These are phyloP conservation scores for Pugionium dolabratum DNA, from an alignment of 345 rosid species.

Conservation along the genomic window DNA sequence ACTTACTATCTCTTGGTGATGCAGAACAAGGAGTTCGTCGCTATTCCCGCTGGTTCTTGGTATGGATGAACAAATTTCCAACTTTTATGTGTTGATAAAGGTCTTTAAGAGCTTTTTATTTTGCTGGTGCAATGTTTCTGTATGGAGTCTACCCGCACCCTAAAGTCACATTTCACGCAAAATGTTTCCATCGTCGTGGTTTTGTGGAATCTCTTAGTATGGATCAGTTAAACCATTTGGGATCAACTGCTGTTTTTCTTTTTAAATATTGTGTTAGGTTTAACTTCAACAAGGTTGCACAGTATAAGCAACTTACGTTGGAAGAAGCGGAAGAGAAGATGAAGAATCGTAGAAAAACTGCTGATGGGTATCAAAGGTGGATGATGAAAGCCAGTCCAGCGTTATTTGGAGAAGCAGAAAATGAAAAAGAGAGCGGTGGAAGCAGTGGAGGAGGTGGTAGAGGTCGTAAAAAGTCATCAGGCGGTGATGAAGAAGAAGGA, in stretches of 20 bases:
- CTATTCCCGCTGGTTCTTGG: conserved; percentile 99
- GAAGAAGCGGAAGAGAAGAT: conserved; percentile 99
- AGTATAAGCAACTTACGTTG: conserved; percentile 92
- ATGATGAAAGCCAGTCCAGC: conserved; percentile 98
- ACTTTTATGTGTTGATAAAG: conserved; percentile 4
- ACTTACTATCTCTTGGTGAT: conserved; percentile 85
- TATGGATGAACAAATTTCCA: conserved; percentile 29
- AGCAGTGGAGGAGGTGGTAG: conserved; percentile 52
- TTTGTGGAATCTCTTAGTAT: background rate
- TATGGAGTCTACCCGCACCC: background rate
- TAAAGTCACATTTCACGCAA: too few species aligned
- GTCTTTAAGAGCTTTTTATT: background rate
- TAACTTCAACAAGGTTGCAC: conserved; percentile 92
- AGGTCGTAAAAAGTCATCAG: conserved; percentile 72
- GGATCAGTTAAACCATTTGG: conserved; percentile 5
- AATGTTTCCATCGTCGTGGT: too few species aligned
- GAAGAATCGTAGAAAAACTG: conserved; percentile 90
- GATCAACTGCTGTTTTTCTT: background rate
- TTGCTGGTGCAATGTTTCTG: background rate
- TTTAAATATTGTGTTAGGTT: conserved; percentile 48
- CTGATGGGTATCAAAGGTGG: conserved; percentile 98
- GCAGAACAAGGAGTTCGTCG: conserved; percentile 82
- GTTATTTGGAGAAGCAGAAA: conserved; percentile 90
- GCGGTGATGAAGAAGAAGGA: conserved; percentile 82
- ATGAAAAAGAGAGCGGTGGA: conserved; percentile 62